phyloP scores from a whole-genome alignment of 1,139 yeast genomes.

The Schwanniomyces etchellsii region DNA sequence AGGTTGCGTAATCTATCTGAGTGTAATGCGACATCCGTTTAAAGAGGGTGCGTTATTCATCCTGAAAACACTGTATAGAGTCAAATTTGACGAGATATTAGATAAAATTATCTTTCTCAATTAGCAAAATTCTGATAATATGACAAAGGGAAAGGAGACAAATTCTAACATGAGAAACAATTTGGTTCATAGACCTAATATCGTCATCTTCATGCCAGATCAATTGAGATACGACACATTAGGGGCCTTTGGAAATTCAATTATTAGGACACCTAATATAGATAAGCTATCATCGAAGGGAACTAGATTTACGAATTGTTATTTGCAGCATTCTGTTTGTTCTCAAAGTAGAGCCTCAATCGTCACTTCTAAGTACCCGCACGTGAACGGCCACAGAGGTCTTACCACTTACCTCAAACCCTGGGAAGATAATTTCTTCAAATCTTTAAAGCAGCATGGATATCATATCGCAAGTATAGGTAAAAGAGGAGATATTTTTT shows the following conservation, averaged over 20 bases:
- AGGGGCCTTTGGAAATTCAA: conserved; percentile 10
- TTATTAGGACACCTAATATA: conserved; percentile 10
- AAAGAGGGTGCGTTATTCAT: too few relatives aligned
- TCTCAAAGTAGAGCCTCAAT: too few relatives aligned
- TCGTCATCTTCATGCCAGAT: conserved; percentile 12
- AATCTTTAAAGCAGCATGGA: conserved; percentile 10
- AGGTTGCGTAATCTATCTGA: too few relatives aligned
- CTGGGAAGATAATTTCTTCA: conserved; percentile 10
- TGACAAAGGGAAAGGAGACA: too few relatives aligned
- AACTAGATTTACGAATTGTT: conserved; percentile 11
- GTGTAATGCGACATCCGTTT: too few relatives aligned
- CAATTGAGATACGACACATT: conserved; percentile 11
- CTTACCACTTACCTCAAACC: conserved; percentile 9
- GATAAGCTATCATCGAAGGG: conserved; percentile 9
- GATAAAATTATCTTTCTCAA: too few relatives aligned
- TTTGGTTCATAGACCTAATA: conserved; percentile 7
- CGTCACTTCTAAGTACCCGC: too few relatives aligned
- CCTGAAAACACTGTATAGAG: too few relatives aligned
- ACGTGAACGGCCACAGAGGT: too few relatives aligned
- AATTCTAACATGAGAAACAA: not conserved
- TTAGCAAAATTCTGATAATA: too few relatives aligned
- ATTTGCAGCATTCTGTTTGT: conserved; percentile 9
- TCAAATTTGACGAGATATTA: too few relatives aligned
- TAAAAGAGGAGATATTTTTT: conserved; percentile 11
- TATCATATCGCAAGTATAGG: conserved; percentile 10